A percentile compares a stretch with the other conserved stretches of the same genome.
Evolutionary conservation across 2,329 filamentous ascomycete genomes (phyloP).

Genomic region (Emydomyces testavorans): DNA sequence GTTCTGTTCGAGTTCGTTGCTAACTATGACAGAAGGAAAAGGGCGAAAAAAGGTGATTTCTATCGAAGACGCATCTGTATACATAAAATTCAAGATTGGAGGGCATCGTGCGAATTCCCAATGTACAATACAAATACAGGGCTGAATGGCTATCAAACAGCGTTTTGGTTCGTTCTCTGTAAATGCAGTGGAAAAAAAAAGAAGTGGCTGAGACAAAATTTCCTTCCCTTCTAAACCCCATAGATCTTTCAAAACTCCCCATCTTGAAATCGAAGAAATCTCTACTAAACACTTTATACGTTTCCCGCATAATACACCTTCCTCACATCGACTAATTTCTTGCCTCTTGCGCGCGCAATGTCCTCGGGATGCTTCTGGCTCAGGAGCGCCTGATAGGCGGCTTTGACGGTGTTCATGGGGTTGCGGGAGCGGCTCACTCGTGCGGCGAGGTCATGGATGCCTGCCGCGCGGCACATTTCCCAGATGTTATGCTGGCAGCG

Average conservation of each 20-base stretch:
- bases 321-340: slow-evolving; percentile 89
- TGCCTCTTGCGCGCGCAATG: slow-evolving; percentile 76
- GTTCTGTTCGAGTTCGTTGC: too few species aligned
- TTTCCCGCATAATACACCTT: slow-evolving; percentile 91
- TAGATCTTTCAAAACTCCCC: neutral
- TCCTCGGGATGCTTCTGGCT: slow-evolving; percentile 80
- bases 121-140: slow-evolving; percentile 5
- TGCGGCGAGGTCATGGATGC: slow-evolving; percentile 77
- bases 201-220: too few species aligned
- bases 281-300: slow-evolving; percentile 10
- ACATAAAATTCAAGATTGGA: neutral
- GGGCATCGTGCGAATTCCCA: neutral
- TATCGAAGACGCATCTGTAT: too few species aligned
- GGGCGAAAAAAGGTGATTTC: too few species aligned
- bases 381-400: slow-evolving; percentile 68
- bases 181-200: too few species aligned
- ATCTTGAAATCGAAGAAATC: too few species aligned
- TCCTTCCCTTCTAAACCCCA: too few species aligned
- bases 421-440: slow-evolving; percentile 76
- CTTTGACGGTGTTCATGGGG: slow-evolving; percentile 97
- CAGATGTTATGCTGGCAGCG: slow-evolving; percentile 85
- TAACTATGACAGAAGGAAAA: too few species aligned
- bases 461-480: slow-evolving; percentile 79
- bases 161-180: too few species aligned
- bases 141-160: too few species aligned